Evolutionary conservation across 176 grass and related monocot species (phyloP).

Genomic region (Bolboschoenus planiculmis): DNA sequence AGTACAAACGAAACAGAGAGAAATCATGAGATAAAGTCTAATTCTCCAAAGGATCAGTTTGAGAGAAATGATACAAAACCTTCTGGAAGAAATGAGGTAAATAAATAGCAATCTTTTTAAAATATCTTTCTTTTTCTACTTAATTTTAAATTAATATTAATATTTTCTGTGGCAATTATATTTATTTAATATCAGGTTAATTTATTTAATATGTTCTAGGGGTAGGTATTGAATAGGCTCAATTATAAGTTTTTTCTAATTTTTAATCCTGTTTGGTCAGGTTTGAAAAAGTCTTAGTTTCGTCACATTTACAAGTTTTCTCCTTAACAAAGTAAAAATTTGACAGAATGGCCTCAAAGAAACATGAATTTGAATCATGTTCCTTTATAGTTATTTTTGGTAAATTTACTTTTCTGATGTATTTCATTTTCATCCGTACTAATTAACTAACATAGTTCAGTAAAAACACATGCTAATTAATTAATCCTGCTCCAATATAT

Average conservation of each 20-base stretch:
- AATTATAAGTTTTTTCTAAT: background rate
- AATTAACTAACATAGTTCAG: background rate
- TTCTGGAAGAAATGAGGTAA: background rate
- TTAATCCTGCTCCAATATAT: background rate
- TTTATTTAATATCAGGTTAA: too few relatives aligned
- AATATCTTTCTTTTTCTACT: background rate
- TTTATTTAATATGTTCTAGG: too few relatives aligned
- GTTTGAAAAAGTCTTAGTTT: constrained; percentile 8
- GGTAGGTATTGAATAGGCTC: background rate
- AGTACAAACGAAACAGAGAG: background rate
- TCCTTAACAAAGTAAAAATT: background rate
- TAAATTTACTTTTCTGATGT: background rate
- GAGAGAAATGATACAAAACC: background rate
- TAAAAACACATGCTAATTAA: background rate
- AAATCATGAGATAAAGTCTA: background rate
- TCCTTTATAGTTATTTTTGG: background rate
- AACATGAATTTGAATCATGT: background rate
- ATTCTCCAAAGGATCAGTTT: background rate
- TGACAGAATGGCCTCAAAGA: background rate
- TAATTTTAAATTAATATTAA: background rate
- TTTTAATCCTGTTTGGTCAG: background rate
- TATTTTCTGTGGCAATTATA: background rate
- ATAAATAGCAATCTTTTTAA: background rate
- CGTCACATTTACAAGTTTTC: background rate
- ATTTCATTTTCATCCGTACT: background rate